A percentile compares a stretch with the other conserved stretches of the same genome.
phyloP scores from a whole-genome alignment of 768 basidiomycete genomes.

The Termitomyces sp. region DNA sequence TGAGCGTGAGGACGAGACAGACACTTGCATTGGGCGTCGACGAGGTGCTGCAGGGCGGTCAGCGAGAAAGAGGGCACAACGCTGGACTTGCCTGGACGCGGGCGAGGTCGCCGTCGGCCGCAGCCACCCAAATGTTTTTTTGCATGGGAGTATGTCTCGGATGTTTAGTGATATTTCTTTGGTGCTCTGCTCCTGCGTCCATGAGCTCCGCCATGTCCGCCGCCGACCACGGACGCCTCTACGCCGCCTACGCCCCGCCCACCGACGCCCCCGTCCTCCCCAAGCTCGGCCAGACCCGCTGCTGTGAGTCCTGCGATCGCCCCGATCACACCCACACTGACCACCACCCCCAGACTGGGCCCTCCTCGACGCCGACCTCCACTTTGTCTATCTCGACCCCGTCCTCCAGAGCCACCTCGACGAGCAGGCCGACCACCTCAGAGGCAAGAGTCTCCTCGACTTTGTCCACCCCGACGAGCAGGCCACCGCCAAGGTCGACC shows the following conservation, averaged over 20 bases:
- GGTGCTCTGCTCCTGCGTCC: too few relatives aligned
- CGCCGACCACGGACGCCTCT: constrained; percentile 12
- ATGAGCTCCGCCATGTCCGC: neutral
- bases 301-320: constrained; percentile 60
- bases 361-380: constrained; percentile 69
- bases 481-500: constrained; percentile 68
- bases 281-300: constrained; percentile 70
- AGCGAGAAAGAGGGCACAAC: constrained; percentile 1
- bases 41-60: constrained; percentile 44
- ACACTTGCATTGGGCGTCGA: constrained; percentile 57
- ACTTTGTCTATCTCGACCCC: constrained; percentile 84
- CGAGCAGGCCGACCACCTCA: constrained; percentile 63
- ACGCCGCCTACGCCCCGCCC: constrained; percentile 34
- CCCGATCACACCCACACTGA: constrained; percentile 33
- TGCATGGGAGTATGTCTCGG: constrained; percentile 14
- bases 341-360: constrained; percentile 65
- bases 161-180: neutral
- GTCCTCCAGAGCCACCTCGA: constrained; percentile 71
- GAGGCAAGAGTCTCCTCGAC: constrained; percentile 67
- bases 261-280: constrained; percentile 39
- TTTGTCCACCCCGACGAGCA: constrained; percentile 89
- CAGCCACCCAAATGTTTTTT: constrained; percentile 91
- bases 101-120: constrained; percentile 84
- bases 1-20: constrained; percentile 11
- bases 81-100: constrained; percentile 56